Conservation (phyloP, 164 flowering plant species). For the Vitis cinerea region DNA sequence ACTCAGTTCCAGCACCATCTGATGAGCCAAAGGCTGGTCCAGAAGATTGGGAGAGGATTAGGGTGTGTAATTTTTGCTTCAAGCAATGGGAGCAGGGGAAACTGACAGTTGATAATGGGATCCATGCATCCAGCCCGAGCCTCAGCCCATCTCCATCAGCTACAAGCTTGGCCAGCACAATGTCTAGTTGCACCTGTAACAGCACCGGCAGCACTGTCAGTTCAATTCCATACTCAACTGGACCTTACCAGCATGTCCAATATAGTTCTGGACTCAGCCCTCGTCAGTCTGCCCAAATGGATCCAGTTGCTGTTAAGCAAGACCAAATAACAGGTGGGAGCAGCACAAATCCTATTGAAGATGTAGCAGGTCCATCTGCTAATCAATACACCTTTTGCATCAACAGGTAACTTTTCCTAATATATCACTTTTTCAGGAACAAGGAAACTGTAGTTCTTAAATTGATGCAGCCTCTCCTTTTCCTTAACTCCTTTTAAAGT, state of each 20-base stretch:
- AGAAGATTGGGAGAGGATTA: constrained; percentile 67
- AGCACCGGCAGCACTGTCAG: constrained; percentile 51
- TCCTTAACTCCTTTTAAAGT: no score
- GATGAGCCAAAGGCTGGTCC: constrained; percentile 31
- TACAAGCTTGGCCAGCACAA: constrained; percentile 64
- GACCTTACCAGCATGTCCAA: constrained; percentile 52
- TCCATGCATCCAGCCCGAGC: constrained; percentile 34
- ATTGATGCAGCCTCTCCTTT: no score
- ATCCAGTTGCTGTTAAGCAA: constrained; percentile 32
- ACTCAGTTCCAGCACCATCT: constrained; percentile 54
- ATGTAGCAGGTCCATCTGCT: constrained; percentile 30
- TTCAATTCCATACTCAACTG: constrained; percentile 57
- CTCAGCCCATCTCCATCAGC: constrained; percentile 66
- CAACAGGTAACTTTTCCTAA: constrained; percentile 43
- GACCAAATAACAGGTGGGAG: constrained; percentile 31
- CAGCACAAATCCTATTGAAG: constrained; percentile 20
- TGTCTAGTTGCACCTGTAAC: constrained; percentile 57
- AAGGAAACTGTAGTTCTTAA: no score
- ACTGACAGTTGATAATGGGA: constrained; percentile 40
- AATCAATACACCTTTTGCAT: constrained; percentile 36
- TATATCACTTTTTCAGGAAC: no score
- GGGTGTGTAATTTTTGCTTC: constrained; percentile 81
- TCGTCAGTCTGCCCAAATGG: constrained; percentile 37
- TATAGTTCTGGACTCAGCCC: constrained; percentile 40
- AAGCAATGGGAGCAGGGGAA: constrained; percentile 63